phyloP scores from a whole-genome alignment of 2,329 filamentous ascomycete species.

The Cryphonectria nitschkei region DNA sequence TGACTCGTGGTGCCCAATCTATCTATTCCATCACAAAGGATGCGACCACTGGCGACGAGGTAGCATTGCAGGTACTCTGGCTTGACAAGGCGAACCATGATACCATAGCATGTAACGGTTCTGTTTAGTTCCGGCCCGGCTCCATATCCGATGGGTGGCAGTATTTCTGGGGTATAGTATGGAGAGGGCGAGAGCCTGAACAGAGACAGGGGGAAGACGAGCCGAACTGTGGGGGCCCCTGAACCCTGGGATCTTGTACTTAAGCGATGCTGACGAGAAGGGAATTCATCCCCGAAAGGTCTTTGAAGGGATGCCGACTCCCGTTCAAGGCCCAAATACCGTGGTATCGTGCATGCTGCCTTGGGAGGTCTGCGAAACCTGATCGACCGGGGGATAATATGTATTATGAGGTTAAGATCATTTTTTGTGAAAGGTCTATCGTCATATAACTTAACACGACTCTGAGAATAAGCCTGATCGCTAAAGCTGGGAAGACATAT shows the following conservation, averaged over 20 bases:
- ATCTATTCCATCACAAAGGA: neutral
- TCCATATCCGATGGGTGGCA: neutral
- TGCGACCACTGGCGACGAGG: neutral
- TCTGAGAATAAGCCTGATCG: neutral
- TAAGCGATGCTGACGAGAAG: neutral
- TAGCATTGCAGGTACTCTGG: neutral
- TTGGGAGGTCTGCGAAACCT: too few relatives aligned
- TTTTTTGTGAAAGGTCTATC: neutral
- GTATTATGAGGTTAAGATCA: neutral
- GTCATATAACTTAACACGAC: neutral
- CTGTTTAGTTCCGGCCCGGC: neutral
- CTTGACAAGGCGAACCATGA: neutral
- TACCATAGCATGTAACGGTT: neutral
- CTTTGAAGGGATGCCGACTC: neutral
- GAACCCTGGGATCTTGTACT: neutral
- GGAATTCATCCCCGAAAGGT: neutral
- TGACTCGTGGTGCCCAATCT: neutral
- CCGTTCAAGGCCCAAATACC: neutral
- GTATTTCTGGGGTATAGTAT: neutral
- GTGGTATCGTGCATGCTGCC: neutral
- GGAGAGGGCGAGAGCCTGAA: neutral
- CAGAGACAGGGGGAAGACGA: neutral
- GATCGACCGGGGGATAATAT: too few relatives aligned
- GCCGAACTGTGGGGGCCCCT: neutral
- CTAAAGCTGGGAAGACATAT: neutral